Evolutionary conservation across 306 rosid genomes (phyloP).

Genomic region (Lablab purpureus): DNA sequence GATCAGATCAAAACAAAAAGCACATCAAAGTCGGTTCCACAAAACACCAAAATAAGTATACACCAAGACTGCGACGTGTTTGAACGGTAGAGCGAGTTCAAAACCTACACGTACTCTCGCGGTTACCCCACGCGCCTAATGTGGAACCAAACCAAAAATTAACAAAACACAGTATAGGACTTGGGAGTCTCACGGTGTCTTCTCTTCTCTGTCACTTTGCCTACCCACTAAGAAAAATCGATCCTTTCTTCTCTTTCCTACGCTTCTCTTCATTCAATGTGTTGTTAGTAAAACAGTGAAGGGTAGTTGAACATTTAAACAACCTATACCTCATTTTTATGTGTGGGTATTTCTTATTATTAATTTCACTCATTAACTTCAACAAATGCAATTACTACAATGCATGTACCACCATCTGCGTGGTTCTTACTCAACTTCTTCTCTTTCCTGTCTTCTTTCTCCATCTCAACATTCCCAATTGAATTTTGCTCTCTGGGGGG

Average conservation of each 20-base stretch:
- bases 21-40: constrained; percentile 45
- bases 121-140: constrained; percentile 26
- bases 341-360: constrained; percentile 40
- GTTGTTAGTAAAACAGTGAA: constrained; percentile 10
- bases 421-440: constrained; percentile 27
- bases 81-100: constrained; percentile 37
- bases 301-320: constrained; percentile 34
- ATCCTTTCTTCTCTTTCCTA: constrained; percentile 48
- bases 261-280: constrained; percentile 47
- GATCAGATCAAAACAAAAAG: neutral
- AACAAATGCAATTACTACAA: neutral
- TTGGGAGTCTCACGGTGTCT: constrained; percentile 28
- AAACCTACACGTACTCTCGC: neutral
- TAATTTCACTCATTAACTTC: constrained; percentile 21
- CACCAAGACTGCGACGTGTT: constrained; percentile 49
- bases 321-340: constrained; percentile 30
- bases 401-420: constrained; percentile 5
- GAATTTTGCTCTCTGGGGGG: constrained; percentile 2
- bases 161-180: neutral
- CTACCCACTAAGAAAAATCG: constrained; percentile 65
- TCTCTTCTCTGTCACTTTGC: constrained; percentile 62
- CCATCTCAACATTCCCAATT: constrained; percentile 10
- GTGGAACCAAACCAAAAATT: neutral
- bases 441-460: neutral
- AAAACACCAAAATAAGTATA: constrained; percentile 49